These are phyloP conservation scores for Aspergillus sojae DNA, from an alignment of 2,329 filamentous ascomycete species.

Conservation along the genomic window DNA sequence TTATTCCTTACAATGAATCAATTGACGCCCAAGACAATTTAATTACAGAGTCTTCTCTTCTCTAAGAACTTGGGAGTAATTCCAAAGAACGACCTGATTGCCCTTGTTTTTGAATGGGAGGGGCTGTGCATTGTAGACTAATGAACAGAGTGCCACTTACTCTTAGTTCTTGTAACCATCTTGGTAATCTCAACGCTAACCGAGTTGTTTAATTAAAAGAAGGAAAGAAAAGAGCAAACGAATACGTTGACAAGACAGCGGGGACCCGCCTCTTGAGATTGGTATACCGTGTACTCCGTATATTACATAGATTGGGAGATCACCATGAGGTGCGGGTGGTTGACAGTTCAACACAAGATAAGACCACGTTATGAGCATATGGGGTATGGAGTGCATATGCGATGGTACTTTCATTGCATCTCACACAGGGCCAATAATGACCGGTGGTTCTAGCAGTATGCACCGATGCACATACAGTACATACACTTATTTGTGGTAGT, in stretches of 20 bases:
- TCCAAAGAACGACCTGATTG: neutral
- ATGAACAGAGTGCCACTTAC: neutral
- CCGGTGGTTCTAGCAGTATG: neutral
- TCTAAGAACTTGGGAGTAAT: neutral
- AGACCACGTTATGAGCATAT: neutral
- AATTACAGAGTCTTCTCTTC: too few relatives aligned
- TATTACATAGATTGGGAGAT: neutral
- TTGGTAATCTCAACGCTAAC: neutral
- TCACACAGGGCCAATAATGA: neutral
- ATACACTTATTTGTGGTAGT: neutral
- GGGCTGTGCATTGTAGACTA: neutral
- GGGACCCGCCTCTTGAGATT: neutral
- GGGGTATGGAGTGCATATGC: neutral
- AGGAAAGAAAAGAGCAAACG: neutral
- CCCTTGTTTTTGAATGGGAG: neutral
- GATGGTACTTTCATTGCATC: neutral
- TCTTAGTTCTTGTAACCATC: neutral
- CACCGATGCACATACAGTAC: neutral
- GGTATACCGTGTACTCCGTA: neutral
- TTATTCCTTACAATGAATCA: neutral
- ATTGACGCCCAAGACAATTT: neutral
- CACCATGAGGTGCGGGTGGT: neutral
- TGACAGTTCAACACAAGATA: neutral
- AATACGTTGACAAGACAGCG: neutral
- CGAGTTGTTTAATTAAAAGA: neutral